Evolutionary conservation across 345 rosid genomes (phyloP).

Genomic region (Passiflora organensis): DNA sequence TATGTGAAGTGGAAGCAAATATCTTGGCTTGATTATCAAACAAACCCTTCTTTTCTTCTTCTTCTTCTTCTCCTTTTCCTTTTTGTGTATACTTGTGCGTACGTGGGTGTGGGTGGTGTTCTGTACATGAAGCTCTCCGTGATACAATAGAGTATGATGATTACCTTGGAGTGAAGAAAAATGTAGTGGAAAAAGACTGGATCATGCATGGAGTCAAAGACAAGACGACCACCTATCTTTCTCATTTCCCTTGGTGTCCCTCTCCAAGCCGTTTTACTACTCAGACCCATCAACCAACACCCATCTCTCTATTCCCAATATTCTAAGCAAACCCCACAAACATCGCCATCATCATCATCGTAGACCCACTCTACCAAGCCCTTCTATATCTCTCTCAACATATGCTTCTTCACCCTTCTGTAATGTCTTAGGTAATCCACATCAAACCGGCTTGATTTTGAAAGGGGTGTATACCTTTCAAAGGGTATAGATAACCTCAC

Average conservation of each 20-base stretch:
- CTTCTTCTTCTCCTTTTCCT: too few relatives aligned
- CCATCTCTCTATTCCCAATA: conserved; percentile 50
- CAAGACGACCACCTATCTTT: conserved; percentile 46
- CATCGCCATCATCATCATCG: conserved; percentile 59
- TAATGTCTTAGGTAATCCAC: conserved; percentile 40
- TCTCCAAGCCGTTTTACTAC: conserved; percentile 73
- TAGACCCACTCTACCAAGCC: conserved; percentile 62
- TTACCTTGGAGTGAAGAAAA: conserved; percentile 77
- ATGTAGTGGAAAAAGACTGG: conserved; percentile 21
- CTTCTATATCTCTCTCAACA: conserved; percentile 18
- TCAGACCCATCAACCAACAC: conserved; percentile 72
- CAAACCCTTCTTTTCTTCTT: conserved; percentile 22
- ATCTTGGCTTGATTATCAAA: conserved; percentile 49
- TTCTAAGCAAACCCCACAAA: conserved; percentile 96
- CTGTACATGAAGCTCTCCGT: not conserved
- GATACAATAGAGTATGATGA: conserved; percentile 22
- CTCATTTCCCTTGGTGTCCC: conserved; percentile 29
- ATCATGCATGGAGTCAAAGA: conserved; percentile 46
- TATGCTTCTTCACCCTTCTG: conserved; percentile 17
- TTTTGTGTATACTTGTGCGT: not conserved
- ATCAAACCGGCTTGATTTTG: conserved; percentile 41
- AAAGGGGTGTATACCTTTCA: too few relatives aligned
- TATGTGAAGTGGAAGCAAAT: conserved; percentile 90
- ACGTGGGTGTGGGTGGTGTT: too few relatives aligned
- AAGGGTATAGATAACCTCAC: not conserved